phyloP scores from a whole-genome alignment of 2,329 filamentous ascomycete species.

The Hymenoscyphus albidus region DNA sequence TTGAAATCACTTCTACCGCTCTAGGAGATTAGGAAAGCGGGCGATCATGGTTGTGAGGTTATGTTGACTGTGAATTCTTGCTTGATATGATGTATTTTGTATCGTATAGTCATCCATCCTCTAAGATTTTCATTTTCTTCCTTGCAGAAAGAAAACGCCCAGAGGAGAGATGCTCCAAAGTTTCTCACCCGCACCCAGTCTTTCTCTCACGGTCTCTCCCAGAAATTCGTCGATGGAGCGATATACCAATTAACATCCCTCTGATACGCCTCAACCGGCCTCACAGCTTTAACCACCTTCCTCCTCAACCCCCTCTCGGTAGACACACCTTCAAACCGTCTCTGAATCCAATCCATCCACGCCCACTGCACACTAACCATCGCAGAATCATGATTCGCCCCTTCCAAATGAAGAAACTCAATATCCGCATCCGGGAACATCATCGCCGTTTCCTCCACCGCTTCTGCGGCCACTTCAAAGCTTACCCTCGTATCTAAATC shows the following conservation, averaged over 20 bases:
- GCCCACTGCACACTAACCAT: constrained; percentile 3
- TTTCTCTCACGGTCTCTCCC: constrained; percentile 3
- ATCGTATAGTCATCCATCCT: no score
- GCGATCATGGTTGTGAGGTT: no score
- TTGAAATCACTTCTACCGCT: no score
- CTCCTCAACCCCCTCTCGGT: constrained; percentile 1
- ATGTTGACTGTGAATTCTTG: no score
- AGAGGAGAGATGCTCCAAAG: no score
- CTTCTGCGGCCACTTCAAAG: neutral
- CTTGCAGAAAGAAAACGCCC: no score
- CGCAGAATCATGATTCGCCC: neutral
- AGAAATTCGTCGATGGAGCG: constrained; percentile 2
- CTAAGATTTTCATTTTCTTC: no score
- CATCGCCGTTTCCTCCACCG: neutral
- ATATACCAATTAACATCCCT: constrained; percentile 1
- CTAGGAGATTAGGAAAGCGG: no score
- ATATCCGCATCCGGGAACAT: constrained; percentile 2
- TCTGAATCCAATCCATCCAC: constrained; percentile 12
- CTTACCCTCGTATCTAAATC: constrained; percentile 8
- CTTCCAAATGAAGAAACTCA: constrained; percentile 2
- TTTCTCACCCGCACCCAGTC: no score
- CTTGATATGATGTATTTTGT: no score
- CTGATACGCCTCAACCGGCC: constrained; percentile 7
- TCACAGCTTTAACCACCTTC: neutral
- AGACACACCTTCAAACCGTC: neutral